Evolutionary conservation across 2,329 filamentous ascomycete genomes (phyloP), one percentile per base, ranked within the genome.

Genomic region (Pestalotiopsis sp.): DNA sequence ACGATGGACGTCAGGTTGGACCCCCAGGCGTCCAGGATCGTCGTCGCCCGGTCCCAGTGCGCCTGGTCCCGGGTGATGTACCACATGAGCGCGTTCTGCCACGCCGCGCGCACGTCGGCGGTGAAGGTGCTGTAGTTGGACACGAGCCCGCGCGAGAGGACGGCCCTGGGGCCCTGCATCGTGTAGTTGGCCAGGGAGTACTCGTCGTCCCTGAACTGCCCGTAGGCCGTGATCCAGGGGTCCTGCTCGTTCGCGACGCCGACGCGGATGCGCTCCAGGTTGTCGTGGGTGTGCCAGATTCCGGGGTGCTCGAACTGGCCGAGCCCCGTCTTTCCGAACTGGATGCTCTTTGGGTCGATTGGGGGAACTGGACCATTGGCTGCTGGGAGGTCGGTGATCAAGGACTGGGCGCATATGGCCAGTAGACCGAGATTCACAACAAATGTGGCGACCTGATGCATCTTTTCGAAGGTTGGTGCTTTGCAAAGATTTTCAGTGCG

Each of bases 81-180:
- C 81, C 80, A 82, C 80, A 82, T 81, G 9, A 82, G 71, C 4
- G 81, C 76, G 60, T 82, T 81, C 66, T 82, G 81, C 69, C 76
- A 82, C 1, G 80, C 80, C 0, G 80, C 81, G 20, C 81, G 75
- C 4, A 72, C 75, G 68, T 82, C 81, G 3, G 75, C 70, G 12
- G 78, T 74, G 68, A 82, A 82, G 1, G 73, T 72, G 2, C 74
- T 78, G 58, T 81, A 81, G 63, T 82, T 82, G 71, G 74, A 80
- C 52, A 72, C 67, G 4, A 62, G 4, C 0, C 81, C 80, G 1
- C 80, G 76, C 4, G 75, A 79, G 5, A 78, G 61, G 2, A 81
- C 74, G 0, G 69, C 60, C 6, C 77, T 72, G 1, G 80, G 80
- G 0, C 75, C 75, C 27, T 74, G 71, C 77, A 82, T 75, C 45